A percentile compares a stretch with the other conserved stretches of the same genome.
phyloP scores from a whole-genome alignment of 2,329 filamentous ascomycete genomes.

The Fusarium paranaense region DNA sequence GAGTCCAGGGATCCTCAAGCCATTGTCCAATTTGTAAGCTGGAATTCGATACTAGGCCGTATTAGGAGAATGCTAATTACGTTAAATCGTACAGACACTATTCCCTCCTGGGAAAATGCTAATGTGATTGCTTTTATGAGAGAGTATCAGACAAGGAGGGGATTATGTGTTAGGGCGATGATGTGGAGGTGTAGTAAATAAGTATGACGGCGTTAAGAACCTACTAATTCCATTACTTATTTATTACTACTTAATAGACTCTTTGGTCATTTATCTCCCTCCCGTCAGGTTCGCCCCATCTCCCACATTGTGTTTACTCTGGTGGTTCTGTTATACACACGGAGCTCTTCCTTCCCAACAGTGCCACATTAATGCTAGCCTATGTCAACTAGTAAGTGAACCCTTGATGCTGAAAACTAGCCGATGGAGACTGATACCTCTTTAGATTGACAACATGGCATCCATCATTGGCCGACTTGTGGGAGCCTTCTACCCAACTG shows the following conservation, averaged over 20 bases:
- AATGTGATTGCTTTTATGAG: background rate
- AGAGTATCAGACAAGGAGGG: background rate
- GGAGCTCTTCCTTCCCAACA: background rate
- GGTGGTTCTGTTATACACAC: background rate
- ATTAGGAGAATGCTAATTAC: background rate
- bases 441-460: background rate
- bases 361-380: background rate
- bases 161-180: background rate
- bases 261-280: background rate
- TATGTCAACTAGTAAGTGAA: background rate
- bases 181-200: background rate
- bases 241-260: background rate
- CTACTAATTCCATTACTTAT: background rate
- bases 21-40: background rate
- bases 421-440: rapidly evolving
- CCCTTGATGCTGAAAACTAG: background rate
- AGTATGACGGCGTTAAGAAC: background rate
- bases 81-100: background rate
- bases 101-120: background rate
- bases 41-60: background rate
- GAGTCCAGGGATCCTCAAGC: background rate
- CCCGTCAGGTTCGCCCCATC: background rate
- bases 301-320: background rate
- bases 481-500: background rate
- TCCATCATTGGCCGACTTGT: background rate